Evolutionary conservation across 768 basidiomycete genomes (phyloP).

Genomic region (Termitomyces sp.): DNA sequence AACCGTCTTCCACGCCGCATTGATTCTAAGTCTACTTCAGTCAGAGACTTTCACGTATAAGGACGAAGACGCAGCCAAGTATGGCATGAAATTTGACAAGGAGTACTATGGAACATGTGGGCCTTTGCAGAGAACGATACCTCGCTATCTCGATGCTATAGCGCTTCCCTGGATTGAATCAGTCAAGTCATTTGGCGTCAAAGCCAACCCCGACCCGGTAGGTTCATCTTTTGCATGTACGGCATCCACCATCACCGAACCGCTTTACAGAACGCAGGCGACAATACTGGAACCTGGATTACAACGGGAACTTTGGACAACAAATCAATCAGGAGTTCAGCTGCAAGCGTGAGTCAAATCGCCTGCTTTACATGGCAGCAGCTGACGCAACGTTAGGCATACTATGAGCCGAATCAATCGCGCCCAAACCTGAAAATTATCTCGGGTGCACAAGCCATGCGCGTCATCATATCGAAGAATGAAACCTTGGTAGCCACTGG

Average conservation of each 20-base stretch:
- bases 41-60: not conserved
- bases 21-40: not conserved
- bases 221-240: not conserved
- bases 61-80: not conserved
- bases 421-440: slow-evolving; percentile 9
- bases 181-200: not conserved
- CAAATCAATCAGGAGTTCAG: slow-evolving; percentile 3
- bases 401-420: slow-evolving; percentile 9
- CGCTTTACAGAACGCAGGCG: not conserved
- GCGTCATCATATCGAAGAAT: not conserved
- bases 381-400: slow-evolving; percentile 3
- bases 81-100: not conserved
- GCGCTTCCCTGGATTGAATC: not conserved
- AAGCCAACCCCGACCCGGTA: slow-evolving; percentile 1
- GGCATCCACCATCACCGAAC: no score
- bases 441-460: not conserved
- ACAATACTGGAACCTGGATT: not conserved
- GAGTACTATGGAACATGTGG: not conserved
- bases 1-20: not conserved
- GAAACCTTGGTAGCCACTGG: not conserved
- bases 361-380: no score
- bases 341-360: not conserved
- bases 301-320: not conserved
- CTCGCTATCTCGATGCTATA: not conserved
- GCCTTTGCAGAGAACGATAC: not conserved